Percentiles rank a stretch among this genome's conserved stretches.
Conservation (phyloP, 305 asterid species). For the Withania somnifera region DNA sequence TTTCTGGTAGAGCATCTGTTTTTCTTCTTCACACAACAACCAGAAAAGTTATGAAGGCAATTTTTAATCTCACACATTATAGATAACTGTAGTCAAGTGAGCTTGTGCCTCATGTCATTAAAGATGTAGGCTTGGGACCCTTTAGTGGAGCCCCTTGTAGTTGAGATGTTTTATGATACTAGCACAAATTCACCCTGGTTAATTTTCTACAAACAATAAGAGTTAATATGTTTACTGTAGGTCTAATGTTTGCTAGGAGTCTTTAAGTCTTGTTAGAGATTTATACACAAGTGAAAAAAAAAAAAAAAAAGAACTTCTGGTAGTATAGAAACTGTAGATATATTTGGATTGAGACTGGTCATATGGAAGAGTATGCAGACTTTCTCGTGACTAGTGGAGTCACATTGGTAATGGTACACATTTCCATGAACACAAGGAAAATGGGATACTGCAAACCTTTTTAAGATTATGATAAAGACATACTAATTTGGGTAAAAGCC, state of each 20-base stretch:
- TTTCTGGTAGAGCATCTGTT: slow-evolving; percentile 77
- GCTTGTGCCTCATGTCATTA: slow-evolving; percentile 13
- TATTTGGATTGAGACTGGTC: neutral
- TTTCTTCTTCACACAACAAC: slow-evolving; percentile 49
- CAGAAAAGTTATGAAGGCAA: slow-evolving; percentile 46
- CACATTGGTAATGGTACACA: neutral
- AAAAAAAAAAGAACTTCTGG: neutral
- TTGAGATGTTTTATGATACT: neutral
- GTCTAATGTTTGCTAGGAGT: neutral
- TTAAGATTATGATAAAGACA: neutral
- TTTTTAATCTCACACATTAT: neutral
- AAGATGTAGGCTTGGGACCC: slow-evolving; percentile 31
- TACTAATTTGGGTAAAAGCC: neutral
- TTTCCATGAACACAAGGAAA: neutral
- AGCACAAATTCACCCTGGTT: neutral
- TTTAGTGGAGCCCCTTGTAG: neutral
- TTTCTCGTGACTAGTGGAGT: neutral
- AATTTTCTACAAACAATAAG: neutral
- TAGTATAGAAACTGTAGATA: neutral
- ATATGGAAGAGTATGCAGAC: neutral
- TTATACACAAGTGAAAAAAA: neutral
- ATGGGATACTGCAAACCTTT: neutral
- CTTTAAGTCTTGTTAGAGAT: neutral
- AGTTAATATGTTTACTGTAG: neutral
- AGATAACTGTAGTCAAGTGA: slow-evolving; percentile 13